Evolutionary conservation across 139 green algal genomes (phyloP), one percentile per base, ranked within the genome.

Genomic region (Zygnema cylindricum): DNA sequence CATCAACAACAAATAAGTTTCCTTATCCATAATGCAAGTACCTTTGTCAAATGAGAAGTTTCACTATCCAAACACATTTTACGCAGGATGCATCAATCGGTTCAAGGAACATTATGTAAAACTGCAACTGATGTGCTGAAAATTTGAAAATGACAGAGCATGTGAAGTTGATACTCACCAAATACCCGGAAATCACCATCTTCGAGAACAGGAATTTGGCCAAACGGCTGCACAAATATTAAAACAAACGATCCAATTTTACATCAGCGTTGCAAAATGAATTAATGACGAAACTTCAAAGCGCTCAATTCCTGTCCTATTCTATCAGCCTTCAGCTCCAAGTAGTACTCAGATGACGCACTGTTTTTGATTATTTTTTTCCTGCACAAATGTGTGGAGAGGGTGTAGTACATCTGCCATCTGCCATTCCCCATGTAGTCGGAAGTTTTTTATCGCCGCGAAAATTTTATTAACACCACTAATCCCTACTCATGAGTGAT

Each of bases 141-240:
- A n/a, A n/a, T n/a, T n/a, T n/a, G n/a, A n/a, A n/a, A n/a, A n/a
- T n/a, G n/a, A n/a, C n/a, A n/a, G n/a, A n/a, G n/a, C n/a, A n/a
- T n/a, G n/a, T n/a, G n/a, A n/a, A n/a, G n/a, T n/a, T n/a, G n/a
- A n/a, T n/a, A n/a, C n/a, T n/a, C 32, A 86, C 81, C 83, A 41
- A 85, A 88, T 1, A 88, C 2, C 22, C n/a, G 79, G n/a, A 88
- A 41, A 35, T 88, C 35, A 32, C 83, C 83, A 55, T 88, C 83
- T 69, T 57, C 42, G 39, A 88, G 33, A 30, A 88, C 69, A 85
- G 83, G 83, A 1, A 88, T 41, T 7, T 85, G 83, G 22, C 83
- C 83, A 16, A 88, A 88, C 25, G 83, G 83, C 83, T 88, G 83
- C 83, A n/a, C n/a, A n/a, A n/a, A n/a, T 35, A 30, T 73, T 73